Base-by-base conservation (phyloP, 306 rosid genomes). In the Vigna mungo region DNA sequence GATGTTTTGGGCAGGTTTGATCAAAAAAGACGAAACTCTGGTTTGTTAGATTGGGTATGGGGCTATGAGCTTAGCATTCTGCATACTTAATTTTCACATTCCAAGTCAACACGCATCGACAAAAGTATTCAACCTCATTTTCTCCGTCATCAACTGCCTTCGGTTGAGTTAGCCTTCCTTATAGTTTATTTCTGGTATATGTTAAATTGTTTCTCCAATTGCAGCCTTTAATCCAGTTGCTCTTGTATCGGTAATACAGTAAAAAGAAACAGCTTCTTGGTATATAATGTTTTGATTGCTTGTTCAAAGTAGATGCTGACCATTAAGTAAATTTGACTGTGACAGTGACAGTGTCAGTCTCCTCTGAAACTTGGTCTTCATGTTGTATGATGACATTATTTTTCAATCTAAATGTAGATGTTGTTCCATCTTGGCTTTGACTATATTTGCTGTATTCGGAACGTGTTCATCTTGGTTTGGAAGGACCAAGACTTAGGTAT, bases 191-290 rank as follows among this genome's bases (percentile, higher is more conserved):
- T 72, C 82, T 79, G 83, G 86, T 67, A 82, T 82, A 68, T 85
- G 84, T 66, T 80, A 82, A 78, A 79, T 82, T 79, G 70, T 80
- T 59, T 79, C 82, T 36, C 84, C 86, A 51, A 23, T 85, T 52
- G 30, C 30, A 72, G 81, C 89, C 9, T 58, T 78, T 34, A 70
- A 44, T 79, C 74, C 78, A 34, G 84, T 78, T 2, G 52, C 51
- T 46, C 49, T 43, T 54, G 83, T 82, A 9, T 9, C 72, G 68
- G 71, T 16, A 80, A 72, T 76, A 75, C 83, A 85, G 70, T 51
- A 17, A 25, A 72, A 47, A 18, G 5, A 30, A 30, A 71, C 0
- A 79, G 41, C 39, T 27, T 37, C 18, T 27, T 13, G 10, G 8
- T 34, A 56, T 56, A 11, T 23, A 56, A 56, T 61, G 23, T n/a